Base-by-base conservation (phyloP, 192 early-diverging fungal species). In the Coemansia sp. region DNA sequence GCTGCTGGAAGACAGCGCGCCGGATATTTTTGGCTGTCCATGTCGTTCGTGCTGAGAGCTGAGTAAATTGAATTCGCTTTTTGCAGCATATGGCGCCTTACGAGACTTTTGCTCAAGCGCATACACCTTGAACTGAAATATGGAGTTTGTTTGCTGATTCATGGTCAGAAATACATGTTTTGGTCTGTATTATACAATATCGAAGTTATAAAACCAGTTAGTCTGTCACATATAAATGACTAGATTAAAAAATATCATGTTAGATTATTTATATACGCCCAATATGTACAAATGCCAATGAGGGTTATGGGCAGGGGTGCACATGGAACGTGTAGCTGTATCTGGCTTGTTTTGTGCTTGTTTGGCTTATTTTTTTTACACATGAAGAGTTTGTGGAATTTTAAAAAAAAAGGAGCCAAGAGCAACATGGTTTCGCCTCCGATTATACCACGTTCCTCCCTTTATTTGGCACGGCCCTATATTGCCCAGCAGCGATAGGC, bases 1-100 rank as follows among this genome's bases (percentile, higher is more conserved):
- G 47, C 64, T 75, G 60, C 60, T 69, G n/a, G 62, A 53, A 14
- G 67, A 75, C 36, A 75, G 54, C 25, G 39, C 60, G 0, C 72
- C 67, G 1, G 48, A 27, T 13, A 36, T 54, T n/a, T 22, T 23
- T 2, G 13, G 60, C 9, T 10, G 55, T 10, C 51, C 23, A 49
- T 28, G 35, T 46, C 24, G 49, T 36, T 58, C 35, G 6, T 58
- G 25, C 32, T 55, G 28, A n/a, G 29, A 1, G 4, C 8, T 19
- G 2, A 25, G 36, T 46, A 34, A 48, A 30, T 62, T 32, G 46
- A 42, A 13, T 27, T 56, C 25, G 24, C 34, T 55, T 39, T 53
- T 25, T 58, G 39, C 28, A 13, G 6, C 25, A 32, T 3, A 32
- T 14, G 36, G 3, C 19, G 10, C 24, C 13, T 52, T 52, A 14